A percentile compares a stretch with the other conserved stretches of the same genome.
phyloP scores from a whole-genome alignment of 306 rosid genomes.

The Vigna hirtella region DNA sequence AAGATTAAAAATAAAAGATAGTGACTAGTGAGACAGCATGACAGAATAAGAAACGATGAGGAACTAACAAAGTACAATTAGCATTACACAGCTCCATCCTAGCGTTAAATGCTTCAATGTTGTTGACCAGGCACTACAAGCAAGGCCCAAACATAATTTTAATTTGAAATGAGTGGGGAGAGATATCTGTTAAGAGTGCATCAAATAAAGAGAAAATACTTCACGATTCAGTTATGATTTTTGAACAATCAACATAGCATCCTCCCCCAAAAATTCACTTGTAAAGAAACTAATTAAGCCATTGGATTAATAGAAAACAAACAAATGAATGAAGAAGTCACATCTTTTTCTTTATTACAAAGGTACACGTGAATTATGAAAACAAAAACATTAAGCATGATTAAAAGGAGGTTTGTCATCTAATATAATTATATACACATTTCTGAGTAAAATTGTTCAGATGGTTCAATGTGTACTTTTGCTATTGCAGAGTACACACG shows the following conservation, averaged over 20 bases:
- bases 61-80: not conserved
- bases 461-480: not conserved
- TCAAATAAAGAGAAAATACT: not conserved
- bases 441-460: not conserved
- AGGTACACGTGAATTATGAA: not conserved
- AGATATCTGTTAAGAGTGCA: not conserved
- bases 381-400: slow-evolving; percentile 23
- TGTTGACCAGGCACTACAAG: slow-evolving; percentile 1
- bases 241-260: not conserved
- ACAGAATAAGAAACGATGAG: not conserved
- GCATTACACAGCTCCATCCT: not conserved
- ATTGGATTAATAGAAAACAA: not conserved
- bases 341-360: not conserved
- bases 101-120: not conserved
- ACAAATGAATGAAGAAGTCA: not conserved
- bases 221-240: not conserved
- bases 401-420: slow-evolving; percentile 5
- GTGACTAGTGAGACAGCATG: not conserved
- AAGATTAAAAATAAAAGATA: not conserved
- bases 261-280: not conserved
- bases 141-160: not conserved
- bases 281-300: not conserved
- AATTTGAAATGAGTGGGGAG: not conserved
- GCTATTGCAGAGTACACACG: not conserved
- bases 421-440: not conserved